A percentile compares a stretch with the other conserved stretches of the same genome.
Evolutionary conservation across 805 yeast species (phyloP).

Genomic region (Yamadazyma sp.): DNA sequence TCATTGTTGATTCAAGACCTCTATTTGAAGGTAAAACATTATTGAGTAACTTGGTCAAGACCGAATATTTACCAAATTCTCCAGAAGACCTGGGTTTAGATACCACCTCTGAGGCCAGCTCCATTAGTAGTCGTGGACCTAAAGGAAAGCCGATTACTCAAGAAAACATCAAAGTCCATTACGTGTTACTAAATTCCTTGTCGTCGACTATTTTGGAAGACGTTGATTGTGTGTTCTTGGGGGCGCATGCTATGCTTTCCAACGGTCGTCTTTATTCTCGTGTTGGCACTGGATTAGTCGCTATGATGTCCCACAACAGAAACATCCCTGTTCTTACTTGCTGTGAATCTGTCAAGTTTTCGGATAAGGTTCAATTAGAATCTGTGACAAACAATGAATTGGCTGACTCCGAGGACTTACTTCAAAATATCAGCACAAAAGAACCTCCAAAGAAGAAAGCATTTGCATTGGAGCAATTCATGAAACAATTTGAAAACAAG

Average conservation of each 20-base stretch:
- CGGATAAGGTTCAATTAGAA: conserved; percentile 93
- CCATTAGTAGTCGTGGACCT: conserved; percentile 16
- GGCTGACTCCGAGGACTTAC: conserved; percentile 73
- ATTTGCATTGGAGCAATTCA: conserved; percentile 63
- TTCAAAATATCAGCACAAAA: conserved; percentile 47
- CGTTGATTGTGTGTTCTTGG: conserved; percentile 87
- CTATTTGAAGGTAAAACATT: conserved; percentile 87
- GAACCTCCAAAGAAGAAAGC: conserved; percentile 59
- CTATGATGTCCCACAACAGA: conserved; percentile 84
- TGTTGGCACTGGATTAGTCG: conserved; percentile 91
- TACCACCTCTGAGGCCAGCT: conserved; percentile 18
- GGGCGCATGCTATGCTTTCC: conserved; percentile 96
- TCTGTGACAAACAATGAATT: conserved; percentile 93
- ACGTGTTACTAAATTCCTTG: conserved; percentile 75
- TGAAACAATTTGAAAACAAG: conserved; percentile 41
- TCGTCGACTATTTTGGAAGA: conserved; percentile 74
- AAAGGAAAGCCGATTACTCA: conserved; percentile 31
- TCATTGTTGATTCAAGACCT: conserved; percentile 91
- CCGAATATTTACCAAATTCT: conserved; percentile 16
- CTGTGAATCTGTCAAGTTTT: conserved; percentile 91
- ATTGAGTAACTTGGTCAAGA: conserved; percentile 59
- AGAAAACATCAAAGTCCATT: conserved; percentile 70
- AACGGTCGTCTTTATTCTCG: conserved; percentile 91
- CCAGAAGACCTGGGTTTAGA: conserved; percentile 16
- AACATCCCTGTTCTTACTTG: conserved; percentile 94